These are phyloP conservation scores for Ophiosphaerella herpotricha DNA, from an alignment of 2,329 filamentous ascomycete genomes.

Conservation along the genomic window DNA sequence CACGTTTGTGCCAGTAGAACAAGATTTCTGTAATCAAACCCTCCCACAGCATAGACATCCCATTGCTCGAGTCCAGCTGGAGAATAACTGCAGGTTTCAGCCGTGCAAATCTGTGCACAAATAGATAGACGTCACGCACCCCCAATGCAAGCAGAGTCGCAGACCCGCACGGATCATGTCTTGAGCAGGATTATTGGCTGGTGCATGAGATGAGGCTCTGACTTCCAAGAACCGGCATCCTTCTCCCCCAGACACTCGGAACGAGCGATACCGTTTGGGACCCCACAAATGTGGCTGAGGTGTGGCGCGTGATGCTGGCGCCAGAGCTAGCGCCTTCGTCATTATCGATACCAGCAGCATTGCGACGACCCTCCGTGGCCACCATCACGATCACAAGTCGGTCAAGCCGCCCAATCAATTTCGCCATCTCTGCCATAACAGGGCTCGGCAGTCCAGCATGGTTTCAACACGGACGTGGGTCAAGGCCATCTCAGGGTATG, in stretches of 20 bases:
- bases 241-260: slow-evolving; percentile 17
- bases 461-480: slow-evolving; percentile 34
- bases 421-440: background rate
- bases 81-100: slow-evolving; percentile 29
- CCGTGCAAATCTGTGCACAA: slow-evolving; percentile 18
- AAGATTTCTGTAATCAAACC: background rate
- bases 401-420: background rate
- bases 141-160: slow-evolving; percentile 28
- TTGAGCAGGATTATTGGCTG: slow-evolving; percentile 9
- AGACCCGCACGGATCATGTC: slow-evolving; percentile 35
- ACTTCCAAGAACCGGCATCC: slow-evolving; percentile 2
- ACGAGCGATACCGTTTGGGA: slow-evolving; percentile 13
- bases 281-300: background rate
- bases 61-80: background rate
- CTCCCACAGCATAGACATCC: background rate
- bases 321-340: background rate
- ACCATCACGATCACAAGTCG: background rate
- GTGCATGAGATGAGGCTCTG: slow-evolving; percentile 5
- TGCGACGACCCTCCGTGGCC: slow-evolving; percentile 1
- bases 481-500: slow-evolving; percentile 43
- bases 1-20: background rate
- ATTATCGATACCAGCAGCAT: background rate
- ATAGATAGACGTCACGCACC: slow-evolving; percentile 27
- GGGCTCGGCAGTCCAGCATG: slow-evolving; percentile 21
- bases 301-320: slow-evolving; percentile 1